Conservation (phyloP, 1,139 yeast species). For the Yamadazyma blattariae region DNA sequence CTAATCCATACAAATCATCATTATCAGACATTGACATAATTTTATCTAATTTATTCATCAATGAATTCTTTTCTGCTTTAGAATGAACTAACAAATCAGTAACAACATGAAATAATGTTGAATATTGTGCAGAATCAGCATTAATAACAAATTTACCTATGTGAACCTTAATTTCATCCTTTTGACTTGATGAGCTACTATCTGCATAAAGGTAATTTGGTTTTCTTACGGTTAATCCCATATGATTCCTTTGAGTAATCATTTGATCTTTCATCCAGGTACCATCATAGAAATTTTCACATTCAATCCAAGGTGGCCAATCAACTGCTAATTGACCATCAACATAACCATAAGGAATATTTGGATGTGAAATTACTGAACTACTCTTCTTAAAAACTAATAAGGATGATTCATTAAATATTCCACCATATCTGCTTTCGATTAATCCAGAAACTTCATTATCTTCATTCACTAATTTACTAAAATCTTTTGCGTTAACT, state of each 20-base stretch:
- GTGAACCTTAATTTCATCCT: conserved; percentile 46
- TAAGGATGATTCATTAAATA: conserved; percentile 66
- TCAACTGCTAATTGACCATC: conserved; percentile 18
- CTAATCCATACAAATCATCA: conserved; percentile 56
- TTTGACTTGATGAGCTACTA: conserved; percentile 16
- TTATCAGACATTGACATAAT: conserved; percentile 68
- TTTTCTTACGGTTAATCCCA: conserved; percentile 57
- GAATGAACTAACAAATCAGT: conserved; percentile 65
- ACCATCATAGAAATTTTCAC: conserved; percentile 74
- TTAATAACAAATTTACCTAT: conserved; percentile 67
- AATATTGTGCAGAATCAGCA: conserved; percentile 74
- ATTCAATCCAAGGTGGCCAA: conserved; percentile 88
- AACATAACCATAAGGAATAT: conserved; percentile 24
- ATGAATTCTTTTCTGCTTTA: conserved; percentile 57
- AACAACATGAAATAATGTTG: conserved; percentile 59
- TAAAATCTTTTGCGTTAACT: conserved; percentile 49
- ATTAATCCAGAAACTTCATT: conserved; percentile 45
- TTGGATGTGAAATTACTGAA: conserved; percentile 19
- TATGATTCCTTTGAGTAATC: conserved; percentile 61
- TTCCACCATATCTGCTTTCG: conserved; percentile 70
- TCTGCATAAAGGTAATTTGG: conserved; percentile 59
- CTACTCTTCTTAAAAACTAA: conserved; percentile 57
- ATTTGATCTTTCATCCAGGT: conserved; percentile 51
- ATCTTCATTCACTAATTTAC: conserved; percentile 37
- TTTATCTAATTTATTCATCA: conserved; percentile 61